These are phyloP conservation scores for Arctium lappa DNA, from an alignment of 129 eudicot genomes.

Conservation along the genomic window DNA sequence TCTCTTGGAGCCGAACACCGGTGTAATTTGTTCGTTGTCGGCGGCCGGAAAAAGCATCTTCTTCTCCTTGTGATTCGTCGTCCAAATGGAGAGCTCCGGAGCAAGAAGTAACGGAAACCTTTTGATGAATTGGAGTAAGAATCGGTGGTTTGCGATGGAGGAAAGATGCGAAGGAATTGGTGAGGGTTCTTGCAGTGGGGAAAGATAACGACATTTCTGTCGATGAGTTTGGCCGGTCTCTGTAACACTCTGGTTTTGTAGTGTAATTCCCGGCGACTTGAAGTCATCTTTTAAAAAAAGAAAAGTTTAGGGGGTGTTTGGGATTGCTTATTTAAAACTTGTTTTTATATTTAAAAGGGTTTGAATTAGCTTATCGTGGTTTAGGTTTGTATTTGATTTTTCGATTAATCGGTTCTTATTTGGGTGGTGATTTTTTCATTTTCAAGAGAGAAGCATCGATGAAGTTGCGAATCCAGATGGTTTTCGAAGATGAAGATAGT, in stretches of 20 bases:
- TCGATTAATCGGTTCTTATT: too few relatives aligned
- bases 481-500: too few relatives aligned
- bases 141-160: constrained; percentile 1
- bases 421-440: too few relatives aligned
- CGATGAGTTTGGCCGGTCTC: background rate
- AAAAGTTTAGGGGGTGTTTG: too few relatives aligned
- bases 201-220: constrained; percentile 17
- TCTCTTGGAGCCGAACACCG: constrained; percentile 60
- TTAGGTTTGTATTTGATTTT: too few relatives aligned
- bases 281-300: too few relatives aligned
- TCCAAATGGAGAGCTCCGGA: background rate
- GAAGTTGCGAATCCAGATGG: too few relatives aligned
- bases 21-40: constrained; percentile 39
- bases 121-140: constrained; percentile 1
- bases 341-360: too few relatives aligned
- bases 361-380: too few relatives aligned
- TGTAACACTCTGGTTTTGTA: background rate
- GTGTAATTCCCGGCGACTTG: too few relatives aligned
- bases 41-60: constrained; percentile 2
- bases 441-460: too few relatives aligned
- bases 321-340: too few relatives aligned
- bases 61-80: constrained; percentile 7
- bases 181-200: constrained; percentile 23
- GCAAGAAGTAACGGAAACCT: background rate
- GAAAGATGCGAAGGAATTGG: constrained; percentile 8